Base-by-base conservation (phyloP, 108 stramenopile genomes). In the Asterionellopsis glacialis region DNA sequence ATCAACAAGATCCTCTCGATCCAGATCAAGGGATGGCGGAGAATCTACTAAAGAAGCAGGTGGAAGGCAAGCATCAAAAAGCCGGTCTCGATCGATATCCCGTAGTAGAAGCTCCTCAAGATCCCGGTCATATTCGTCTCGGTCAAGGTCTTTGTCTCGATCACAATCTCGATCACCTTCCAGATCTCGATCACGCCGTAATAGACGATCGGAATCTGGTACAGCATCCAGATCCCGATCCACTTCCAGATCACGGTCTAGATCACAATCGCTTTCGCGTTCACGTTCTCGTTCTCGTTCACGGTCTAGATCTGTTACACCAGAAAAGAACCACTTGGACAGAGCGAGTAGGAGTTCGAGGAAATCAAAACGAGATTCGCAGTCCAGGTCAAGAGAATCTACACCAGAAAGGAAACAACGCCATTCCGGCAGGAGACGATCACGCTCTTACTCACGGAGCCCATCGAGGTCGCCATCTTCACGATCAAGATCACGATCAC, bases 381-480 rank as follows among this genome's bases (percentile, higher is more conserved):
- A 7, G 33, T 33, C 33, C 33, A 33, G 33, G 7, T 33, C 33
- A 33, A 33, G 33, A 33, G 33, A 33, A 33, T 33, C 33, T 33
- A 33, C 33, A 33, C 2, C 33, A 33, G 33, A 33, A 33, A 33
- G 33, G 33, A 33, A 33, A 33, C 33, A 7, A 33, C 2, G 33
- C 33, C 33, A 7, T 33, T 33, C 33, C 7, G 33, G 33, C 33
- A 33, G 47, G 47, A 48, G 47, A 21, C 47, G 47, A 9, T 48
- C 47, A 9, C 47, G 6, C 4, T 48, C 47, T 48, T 48, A 40
- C 23, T 65, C 64, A 10, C 49, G 64, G 44, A 57, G 65, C 50
- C 49, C 54, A 55, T 55, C 47, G 4, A 47, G 57, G 11, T 57
- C 65, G 47, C 9, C 40, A 24, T 66, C 55, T 26, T 66, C 65